Conservation (phyloP, 148 eudicot genomes). For the Camellia japonica region DNA sequence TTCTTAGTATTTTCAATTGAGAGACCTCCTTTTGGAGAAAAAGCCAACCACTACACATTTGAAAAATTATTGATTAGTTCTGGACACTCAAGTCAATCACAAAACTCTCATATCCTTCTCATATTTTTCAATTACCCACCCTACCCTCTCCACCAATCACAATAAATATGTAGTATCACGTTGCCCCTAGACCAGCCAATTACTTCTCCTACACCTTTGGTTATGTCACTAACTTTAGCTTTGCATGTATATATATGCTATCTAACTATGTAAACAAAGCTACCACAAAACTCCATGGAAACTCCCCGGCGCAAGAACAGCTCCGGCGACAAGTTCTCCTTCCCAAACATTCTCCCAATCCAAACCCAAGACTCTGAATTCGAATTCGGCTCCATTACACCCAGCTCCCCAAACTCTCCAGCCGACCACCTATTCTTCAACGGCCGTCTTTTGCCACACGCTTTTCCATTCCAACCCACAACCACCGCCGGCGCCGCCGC, state of each 20-base stretch:
- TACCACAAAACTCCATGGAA: slow-evolving; percentile 20
- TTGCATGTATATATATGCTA: slow-evolving; percentile 9
- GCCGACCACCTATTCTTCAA: slow-evolving; percentile 79
- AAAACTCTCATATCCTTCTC: no score
- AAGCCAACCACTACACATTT: no score
- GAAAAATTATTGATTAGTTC: no score
- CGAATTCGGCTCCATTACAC: slow-evolving; percentile 45
- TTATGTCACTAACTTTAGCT: slow-evolving; percentile 1
- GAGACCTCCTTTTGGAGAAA: no score
- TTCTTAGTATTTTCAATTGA: no score
- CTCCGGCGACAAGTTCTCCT: slow-evolving; percentile 48
- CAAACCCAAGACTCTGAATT: slow-evolving; percentile 33
- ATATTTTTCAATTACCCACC: no score
- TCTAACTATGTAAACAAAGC: neutral
- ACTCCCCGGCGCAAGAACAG: slow-evolving; percentile 10
- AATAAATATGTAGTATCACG: no score
- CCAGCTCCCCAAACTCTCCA: slow-evolving; percentile 51
- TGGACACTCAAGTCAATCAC: no score
- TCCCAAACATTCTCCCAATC: slow-evolving; percentile 23
- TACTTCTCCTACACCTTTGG: no score
- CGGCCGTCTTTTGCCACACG: slow-evolving; percentile 70
- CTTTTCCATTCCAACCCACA: slow-evolving; percentile 42
- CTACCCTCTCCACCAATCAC: no score
- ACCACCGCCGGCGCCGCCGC: neutral
- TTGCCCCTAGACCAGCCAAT: no score